Percentiles rank a stretch among this genome's conserved stretches.
These are phyloP conservation scores for Dryas drummondii DNA, from an alignment of 306 rosid genomes.

Conservation along the genomic window DNA sequence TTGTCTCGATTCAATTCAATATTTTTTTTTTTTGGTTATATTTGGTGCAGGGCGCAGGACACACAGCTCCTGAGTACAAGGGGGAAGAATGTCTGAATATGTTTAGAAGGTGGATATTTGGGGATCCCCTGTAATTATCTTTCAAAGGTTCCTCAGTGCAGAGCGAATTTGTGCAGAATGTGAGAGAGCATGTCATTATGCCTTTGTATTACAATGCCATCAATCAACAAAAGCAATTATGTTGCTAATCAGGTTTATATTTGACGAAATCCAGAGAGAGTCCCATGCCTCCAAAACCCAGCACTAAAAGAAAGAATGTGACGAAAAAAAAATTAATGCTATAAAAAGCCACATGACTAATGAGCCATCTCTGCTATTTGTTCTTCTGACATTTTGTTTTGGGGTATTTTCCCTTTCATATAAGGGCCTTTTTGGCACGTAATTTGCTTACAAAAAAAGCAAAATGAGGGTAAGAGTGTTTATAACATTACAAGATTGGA, in stretches of 20 bases:
- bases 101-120: conserved; percentile 48
- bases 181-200: no score
- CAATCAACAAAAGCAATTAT: background rate
- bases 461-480: background rate
- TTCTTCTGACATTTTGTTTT: background rate
- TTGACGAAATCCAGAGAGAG: background rate
- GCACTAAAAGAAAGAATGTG: background rate
- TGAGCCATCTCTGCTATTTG: background rate
- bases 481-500: background rate
- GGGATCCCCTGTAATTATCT: conserved; percentile 22
- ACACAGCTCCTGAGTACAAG: conserved; percentile 52
- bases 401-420: background rate
- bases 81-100: conserved; percentile 51
- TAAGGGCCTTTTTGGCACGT: background rate
- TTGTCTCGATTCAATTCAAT: background rate
- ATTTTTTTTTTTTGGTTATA: background rate
- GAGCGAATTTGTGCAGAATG: no score
- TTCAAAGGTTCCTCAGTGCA: no score
- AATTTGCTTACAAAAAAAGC: background rate
- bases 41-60: conserved; percentile 59
- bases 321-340: background rate
- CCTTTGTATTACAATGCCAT: background rate
- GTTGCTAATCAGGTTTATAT: background rate
- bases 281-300: background rate
- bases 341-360: background rate